Evolutionary conservation across 192 early-diverging fungal genomes (phyloP).

Genomic region (Thamnidium elegans): DNA sequence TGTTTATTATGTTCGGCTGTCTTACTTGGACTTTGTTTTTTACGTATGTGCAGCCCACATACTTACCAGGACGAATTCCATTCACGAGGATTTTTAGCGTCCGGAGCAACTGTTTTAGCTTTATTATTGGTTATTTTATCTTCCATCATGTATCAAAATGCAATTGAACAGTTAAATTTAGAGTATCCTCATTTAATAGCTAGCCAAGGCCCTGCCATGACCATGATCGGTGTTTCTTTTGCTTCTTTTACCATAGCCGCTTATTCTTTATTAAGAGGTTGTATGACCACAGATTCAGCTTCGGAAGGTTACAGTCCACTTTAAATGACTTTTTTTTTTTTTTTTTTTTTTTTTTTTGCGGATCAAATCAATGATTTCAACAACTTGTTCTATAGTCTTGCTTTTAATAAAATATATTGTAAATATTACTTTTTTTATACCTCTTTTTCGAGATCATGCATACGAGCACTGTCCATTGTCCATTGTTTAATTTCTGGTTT

Average conservation of each 20-base stretch:
- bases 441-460: too few relatives aligned
- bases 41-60: not conserved
- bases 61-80: constrained; percentile 23
- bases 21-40: constrained; percentile 4
- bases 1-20: constrained; percentile 20
- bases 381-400: too few relatives aligned
- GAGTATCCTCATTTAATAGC: constrained; percentile 28
- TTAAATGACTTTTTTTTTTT: not conserved
- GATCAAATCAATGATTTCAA: too few relatives aligned
- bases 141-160: constrained; percentile 24
- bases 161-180: constrained; percentile 15
- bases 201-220: constrained; percentile 25
- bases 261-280: constrained; percentile 20
- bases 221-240: constrained; percentile 28
- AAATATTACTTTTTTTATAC: too few relatives aligned
- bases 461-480: too few relatives aligned
- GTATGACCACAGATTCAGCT: constrained; percentile 14
- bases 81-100: constrained; percentile 27
- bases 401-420: too few relatives aligned
- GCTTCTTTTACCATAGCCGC: constrained; percentile 10
- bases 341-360: not conserved
- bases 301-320: not conserved
- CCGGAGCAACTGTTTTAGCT: constrained; percentile 6
- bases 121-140: constrained; percentile 22
- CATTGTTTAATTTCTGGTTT: too few relatives aligned